A percentile compares a stretch with the other conserved stretches of the same genome.
phyloP scores from a whole-genome alignment of 2,329 filamentous ascomycete species.

The Fusarium sp. region DNA sequence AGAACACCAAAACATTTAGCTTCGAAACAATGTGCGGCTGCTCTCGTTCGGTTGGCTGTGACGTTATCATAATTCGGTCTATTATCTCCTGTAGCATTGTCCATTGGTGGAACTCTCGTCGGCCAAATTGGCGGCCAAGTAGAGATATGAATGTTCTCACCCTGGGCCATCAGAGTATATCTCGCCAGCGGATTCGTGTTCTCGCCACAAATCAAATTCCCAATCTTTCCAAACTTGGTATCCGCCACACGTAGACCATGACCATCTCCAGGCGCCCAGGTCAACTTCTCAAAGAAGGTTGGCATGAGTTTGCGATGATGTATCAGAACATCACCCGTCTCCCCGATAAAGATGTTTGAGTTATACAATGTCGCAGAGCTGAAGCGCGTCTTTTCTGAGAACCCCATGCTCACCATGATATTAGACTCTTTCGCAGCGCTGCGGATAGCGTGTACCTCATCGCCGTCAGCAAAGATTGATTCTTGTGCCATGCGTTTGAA shows the following conservation, averaged over 20 bases:
- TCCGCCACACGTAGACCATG: constrained; percentile 59
- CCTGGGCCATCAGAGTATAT: constrained; percentile 64
- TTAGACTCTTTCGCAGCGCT: constrained; percentile 51
- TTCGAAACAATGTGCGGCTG: constrained; percentile 67
- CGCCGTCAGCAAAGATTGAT: constrained; percentile 58
- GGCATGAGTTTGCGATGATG: constrained; percentile 66
- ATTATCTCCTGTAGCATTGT: too few relatives aligned
- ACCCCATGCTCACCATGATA: constrained; percentile 59
- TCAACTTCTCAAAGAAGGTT: constrained; percentile 67
- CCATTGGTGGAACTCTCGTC: constrained; percentile 50
- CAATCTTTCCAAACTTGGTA: constrained; percentile 59
- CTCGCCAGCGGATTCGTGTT: constrained; percentile 67
- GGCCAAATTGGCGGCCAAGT: constrained; percentile 68
- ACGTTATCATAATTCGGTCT: constrained; percentile 63
- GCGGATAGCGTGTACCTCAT: constrained; percentile 57
- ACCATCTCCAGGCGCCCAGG: constrained; percentile 64
- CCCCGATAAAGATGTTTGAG: constrained; percentile 60
- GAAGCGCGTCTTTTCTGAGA: constrained; percentile 59
- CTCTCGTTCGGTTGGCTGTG: constrained; percentile 61
- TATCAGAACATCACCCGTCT: constrained; percentile 57
- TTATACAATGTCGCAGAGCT: constrained; percentile 63
- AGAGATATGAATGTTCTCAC: constrained; percentile 66
- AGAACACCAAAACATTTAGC: constrained; percentile 67
- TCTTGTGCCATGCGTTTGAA: constrained; percentile 60
- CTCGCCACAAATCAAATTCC: constrained; percentile 65